These are phyloP conservation scores for Pouteria glomerata DNA, from an alignment of 148 eudicot species.

Conservation along the genomic window DNA sequence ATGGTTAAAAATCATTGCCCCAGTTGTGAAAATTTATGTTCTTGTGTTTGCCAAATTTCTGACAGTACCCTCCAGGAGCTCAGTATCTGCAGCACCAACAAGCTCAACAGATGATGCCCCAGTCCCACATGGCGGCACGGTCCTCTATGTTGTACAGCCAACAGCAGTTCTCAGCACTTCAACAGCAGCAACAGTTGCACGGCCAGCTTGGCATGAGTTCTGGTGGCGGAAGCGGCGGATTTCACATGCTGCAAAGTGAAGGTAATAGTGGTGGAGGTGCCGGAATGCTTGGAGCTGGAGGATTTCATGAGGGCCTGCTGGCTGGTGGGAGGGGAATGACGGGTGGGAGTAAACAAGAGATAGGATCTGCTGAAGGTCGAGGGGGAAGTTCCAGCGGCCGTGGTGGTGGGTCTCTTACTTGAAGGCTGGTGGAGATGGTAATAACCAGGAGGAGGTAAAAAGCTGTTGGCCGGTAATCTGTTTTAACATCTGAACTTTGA, in stretches of 20 bases:
- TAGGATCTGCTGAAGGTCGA: constrained; percentile 42
- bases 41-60: background rate
- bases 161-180: constrained; percentile 74
- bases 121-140: constrained; percentile 86
- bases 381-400: constrained; percentile 25
- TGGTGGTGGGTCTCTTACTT: constrained; percentile 58
- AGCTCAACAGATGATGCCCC: constrained; percentile 68
- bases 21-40: no score
- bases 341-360: constrained; percentile 50
- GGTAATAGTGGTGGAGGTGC: constrained; percentile 34
- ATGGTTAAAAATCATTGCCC: background rate
- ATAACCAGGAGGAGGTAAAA: constrained; percentile 21
- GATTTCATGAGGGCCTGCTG: constrained; percentile 32
- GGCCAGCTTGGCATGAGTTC: constrained; percentile 71
- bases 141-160: constrained; percentile 77
- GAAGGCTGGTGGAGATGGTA: constrained; percentile 67
- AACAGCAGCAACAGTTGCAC: constrained; percentile 65
- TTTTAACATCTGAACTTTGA: constrained; percentile 4
- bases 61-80: constrained; percentile 46
- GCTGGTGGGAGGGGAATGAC: constrained; percentile 10
- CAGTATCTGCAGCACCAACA: constrained; percentile 85
- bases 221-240: constrained; percentile 51
- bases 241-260: constrained; percentile 70
- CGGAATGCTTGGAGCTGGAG: constrained; percentile 27
- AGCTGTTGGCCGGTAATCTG: background rate